Percentiles rank a stretch among this genome's conserved stretches.
Conservation (phyloP, 2,329 filamentous ascomycete species). For the Rachicladosporium sp. region DNA sequence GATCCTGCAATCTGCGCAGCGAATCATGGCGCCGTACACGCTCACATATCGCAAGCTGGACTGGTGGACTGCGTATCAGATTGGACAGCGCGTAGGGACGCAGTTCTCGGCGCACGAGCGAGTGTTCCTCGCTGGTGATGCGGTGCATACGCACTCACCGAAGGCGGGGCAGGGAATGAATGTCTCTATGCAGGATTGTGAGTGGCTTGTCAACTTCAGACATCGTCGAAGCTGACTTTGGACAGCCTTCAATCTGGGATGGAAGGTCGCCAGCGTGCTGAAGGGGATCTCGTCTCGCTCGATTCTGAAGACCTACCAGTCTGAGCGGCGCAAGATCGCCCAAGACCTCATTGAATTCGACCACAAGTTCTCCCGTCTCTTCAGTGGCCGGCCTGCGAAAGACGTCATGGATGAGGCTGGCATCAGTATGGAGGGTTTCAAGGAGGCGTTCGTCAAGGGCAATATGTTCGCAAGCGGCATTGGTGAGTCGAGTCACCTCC, state of each 20-base stretch:
- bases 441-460: conserved; percentile 46
- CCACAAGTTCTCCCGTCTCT: conserved; percentile 44
- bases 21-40: conserved; percentile 49
- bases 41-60: too few species aligned
- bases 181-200: conserved; percentile 5
- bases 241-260: conserved; percentile 7
- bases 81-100: too few species aligned
- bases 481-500: conserved; percentile 13
- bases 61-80: too few species aligned
- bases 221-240: too few species aligned
- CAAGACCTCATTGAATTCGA: conserved; percentile 52
- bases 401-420: conserved; percentile 49
- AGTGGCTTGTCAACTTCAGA: too few species aligned
- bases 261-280: conserved; percentile 9
- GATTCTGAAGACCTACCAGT: conserved; percentile 38
- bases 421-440: conserved; percentile 51
- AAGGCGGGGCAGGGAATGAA: conserved; percentile 37
- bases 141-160: not conserved
- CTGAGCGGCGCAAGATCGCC: conserved; percentile 44
- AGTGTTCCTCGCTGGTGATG: not conserved
- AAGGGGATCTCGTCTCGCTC: conserved; percentile 21
- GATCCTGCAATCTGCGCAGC: conserved; percentile 48
- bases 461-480: conserved; percentile 48
- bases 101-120: not conserved
- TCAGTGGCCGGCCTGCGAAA: conserved; percentile 45